phyloP scores from a whole-genome alignment of 371 early-diverging fungal genomes.

The Rhizopus delemar region DNA sequence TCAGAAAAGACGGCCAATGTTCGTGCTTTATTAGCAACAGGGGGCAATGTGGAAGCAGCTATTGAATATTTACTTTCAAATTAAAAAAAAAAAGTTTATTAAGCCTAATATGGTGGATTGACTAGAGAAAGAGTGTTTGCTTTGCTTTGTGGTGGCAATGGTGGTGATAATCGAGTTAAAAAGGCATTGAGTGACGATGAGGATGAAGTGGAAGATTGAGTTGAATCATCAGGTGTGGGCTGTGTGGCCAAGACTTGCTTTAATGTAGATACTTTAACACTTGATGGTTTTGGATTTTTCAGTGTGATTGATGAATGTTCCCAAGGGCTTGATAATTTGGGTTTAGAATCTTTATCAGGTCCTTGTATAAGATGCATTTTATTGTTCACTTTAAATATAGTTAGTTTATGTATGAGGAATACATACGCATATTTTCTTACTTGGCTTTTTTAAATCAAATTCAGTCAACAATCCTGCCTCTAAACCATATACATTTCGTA shows the following conservation, averaged over 20 bases:
- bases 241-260: conserved; percentile 36
- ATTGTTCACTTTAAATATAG: conserved; percentile 14
- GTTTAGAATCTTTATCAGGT: conserved; percentile 14
- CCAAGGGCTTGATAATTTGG: conserved; percentile 24
- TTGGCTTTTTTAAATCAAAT: conserved; percentile 42
- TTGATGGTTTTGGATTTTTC: not conserved
- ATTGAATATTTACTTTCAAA: conserved; percentile 59
- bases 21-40: conserved; percentile 71
- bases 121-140: conserved; percentile 24
- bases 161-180: conserved; percentile 13
- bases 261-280: conserved; percentile 48
- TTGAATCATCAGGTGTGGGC: conserved; percentile 18
- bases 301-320: conserved; percentile 5
- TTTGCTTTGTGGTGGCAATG: conserved; percentile 2
- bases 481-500: conserved; percentile 39
- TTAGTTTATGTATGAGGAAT: not conserved
- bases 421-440: conserved; percentile 13
- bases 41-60: conserved; percentile 76
- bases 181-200: conserved; percentile 15
- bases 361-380: conserved; percentile 7
- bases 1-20: conserved; percentile 71
- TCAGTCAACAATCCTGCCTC: conserved; percentile 49
- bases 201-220: conserved; percentile 14
- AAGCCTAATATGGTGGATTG: conserved; percentile 26
- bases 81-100: conserved; percentile 14